Evolutionary conservation across 768 basidiomycete genomes (phyloP), one percentile per base, ranked within the genome.

Genomic region (Amanita phalloides): DNA sequence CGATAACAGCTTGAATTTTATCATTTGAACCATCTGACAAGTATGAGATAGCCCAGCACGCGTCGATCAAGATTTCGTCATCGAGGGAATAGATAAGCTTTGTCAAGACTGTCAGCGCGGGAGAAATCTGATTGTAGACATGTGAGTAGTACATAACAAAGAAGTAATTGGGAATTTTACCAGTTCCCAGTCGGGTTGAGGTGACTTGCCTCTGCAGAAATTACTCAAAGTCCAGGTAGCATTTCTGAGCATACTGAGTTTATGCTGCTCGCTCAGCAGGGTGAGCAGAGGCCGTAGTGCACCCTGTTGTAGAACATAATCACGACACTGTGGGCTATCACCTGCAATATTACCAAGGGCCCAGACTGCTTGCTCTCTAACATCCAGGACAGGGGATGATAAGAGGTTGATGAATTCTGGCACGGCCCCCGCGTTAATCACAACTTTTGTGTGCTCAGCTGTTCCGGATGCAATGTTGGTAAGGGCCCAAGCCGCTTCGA

Each of bases 31-130:
- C 96, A 66, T 99, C 96, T 1, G 95, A 98, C 36, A 99, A 84
- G 70, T 99, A 99, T 37, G 94, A 97, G 67, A 99, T 95, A 25
- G 96, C 96, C 96, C 96, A 99, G 76, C 96, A 99, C 11, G 96
- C 96, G 66, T 99, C 96, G 62, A 99, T 99, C 61, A 99, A 73
- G 59, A 97, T 97, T 70, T 99, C 96, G 62, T 98, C 96, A 64
- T 99, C 96, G 61, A 98, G 78, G 28, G 95, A 97, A 71, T 97
- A 98, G 68, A 99, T 97, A 60, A 99, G 72, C 70, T 99, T 99
- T 50, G 94, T 96, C 57, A 99, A 75, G 52, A 96, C 90, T n/a
- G 90, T 88, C 50, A 99, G 73, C 39, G 96, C 95, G 17, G 96
- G 96, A 6, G 92, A 91, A 63, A 99, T 98, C 95, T 98, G 53